Evolutionary conservation across 257 asterid species (phyloP).

Genomic region (Penstemon barbatus): DNA sequence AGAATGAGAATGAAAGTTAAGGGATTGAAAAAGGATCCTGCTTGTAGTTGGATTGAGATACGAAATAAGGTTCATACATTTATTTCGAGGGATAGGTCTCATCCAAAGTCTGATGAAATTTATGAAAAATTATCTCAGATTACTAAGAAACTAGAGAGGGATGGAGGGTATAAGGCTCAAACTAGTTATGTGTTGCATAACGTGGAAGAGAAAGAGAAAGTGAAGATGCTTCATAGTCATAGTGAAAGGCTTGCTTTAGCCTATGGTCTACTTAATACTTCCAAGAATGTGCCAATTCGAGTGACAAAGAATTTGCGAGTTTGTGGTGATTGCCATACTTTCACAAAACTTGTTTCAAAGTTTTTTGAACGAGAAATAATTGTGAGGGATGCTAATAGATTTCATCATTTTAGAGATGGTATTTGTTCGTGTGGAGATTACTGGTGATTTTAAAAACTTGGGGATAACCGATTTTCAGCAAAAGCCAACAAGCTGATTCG

Average conservation of each 20-base stretch:
- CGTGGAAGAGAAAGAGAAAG: constrained; percentile 60
- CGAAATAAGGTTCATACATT: constrained; percentile 62
- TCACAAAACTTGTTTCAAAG: constrained; percentile 62
- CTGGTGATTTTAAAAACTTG: constrained; percentile 49
- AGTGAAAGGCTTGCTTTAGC: constrained; percentile 86
- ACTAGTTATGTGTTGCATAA: constrained; percentile 60
- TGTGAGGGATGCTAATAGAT: constrained; percentile 74
- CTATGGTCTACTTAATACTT: constrained; percentile 57
- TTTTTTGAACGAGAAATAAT: constrained; percentile 52
- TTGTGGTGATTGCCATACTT: constrained; percentile 76
- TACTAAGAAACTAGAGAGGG: constrained; percentile 52
- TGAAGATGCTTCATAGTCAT: constrained; percentile 62
- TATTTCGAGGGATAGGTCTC: constrained; percentile 63
- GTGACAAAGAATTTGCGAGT: constrained; percentile 75
- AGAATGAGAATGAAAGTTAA: constrained; percentile 56
- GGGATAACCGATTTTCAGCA: not conserved
- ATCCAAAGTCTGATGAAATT: constrained; percentile 54
- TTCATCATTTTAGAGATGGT: constrained; percentile 77
- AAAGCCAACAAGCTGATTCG: not conserved
- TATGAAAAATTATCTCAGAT: constrained; percentile 45
- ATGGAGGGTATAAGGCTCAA: constrained; percentile 64
- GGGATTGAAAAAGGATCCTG: constrained; percentile 79
- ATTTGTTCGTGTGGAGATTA: constrained; percentile 82
- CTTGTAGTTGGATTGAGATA: constrained; percentile 87
- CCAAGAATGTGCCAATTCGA: constrained; percentile 43